Evolutionary conservation across 2,329 filamentous ascomycete genomes (phyloP), one percentile per base, ranked within the genome.

Genomic region (Diaporthe destruens): DNA sequence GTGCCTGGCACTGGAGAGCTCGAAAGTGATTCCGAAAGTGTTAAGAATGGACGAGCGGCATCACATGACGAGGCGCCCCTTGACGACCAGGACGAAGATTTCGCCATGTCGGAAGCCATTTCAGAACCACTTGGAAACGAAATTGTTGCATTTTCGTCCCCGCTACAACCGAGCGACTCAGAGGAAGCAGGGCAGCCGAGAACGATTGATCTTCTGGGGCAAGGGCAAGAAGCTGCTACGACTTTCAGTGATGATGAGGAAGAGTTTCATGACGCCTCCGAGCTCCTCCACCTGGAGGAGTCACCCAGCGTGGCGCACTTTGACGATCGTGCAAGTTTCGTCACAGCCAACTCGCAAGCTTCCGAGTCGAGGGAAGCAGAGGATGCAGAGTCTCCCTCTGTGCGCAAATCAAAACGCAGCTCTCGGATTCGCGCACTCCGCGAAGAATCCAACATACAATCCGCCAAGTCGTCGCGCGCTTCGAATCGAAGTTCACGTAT

Each of bases 261-360:
- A 39, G 67, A 68, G 12, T 57, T 59, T 34, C 66, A 72, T 20
- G 73, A 72, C 9, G 47, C 66, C 44, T 63, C 71, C 49, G 67
- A 55, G 25, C 20, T 69, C 61, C 44, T 56, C 20, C 29, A 66
- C 8, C 25, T n/a, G 25, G 51, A 51, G 18, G 39, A 32, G 4
- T 68, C 71, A 29, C 51, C 55, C n/a, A 57, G 57, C 54, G 44
- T 49, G n/a, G 20, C 54, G 4, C 47, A 54, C 14, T 44, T 42
- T 25, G 66, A 68, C 25, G 68, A 70, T 55, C 68, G 68, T 34
- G 71, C 29, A 18, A 72, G 73, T 39, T 74, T 68, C 34, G 59
- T 68, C 47, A 63, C 71, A 14, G 49, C 61, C n/a, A 47, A 63
- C 23, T 74, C 71, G 6, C 71, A 71, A n/a, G 59, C 32, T 29